Percentiles rank a stretch among this genome's conserved stretches.
phyloP scores from a whole-genome alignment of 78 protist genomes.

The Ministeria vibrans region DNA sequence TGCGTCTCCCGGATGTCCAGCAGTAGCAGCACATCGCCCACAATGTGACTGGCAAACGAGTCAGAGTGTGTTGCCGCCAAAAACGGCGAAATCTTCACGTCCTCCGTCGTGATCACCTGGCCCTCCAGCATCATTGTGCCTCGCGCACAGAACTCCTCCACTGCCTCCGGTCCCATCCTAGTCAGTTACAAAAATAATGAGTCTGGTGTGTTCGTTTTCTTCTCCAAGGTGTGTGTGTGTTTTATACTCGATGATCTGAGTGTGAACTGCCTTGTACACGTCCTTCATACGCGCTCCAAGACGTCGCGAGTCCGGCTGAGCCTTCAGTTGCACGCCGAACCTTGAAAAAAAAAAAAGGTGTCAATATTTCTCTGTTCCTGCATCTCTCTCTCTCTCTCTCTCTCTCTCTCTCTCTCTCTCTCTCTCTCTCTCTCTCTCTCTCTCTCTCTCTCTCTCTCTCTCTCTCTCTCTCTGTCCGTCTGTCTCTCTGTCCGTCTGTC shows the following conservation, averaged over 20 bases:
- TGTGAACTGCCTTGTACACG: background rate
- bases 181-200: background rate
- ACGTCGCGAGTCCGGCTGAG: background rate
- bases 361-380: background rate
- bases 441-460: no score
- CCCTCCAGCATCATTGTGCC: no score
- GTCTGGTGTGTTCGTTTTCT: background rate
- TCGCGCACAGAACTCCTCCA: slow-evolving; percentile 7
- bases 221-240: background rate
- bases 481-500: no score
- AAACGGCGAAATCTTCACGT: background rate
- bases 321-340: background rate
- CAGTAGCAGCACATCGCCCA: slow-evolving; percentile 18
- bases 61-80: slow-evolving; percentile 11
- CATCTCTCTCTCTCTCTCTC: no score
- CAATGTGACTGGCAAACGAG: background rate
- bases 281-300: background rate
- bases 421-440: no score
- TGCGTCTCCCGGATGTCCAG: background rate
- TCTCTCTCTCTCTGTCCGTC: no score
- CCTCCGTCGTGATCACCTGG: background rate
- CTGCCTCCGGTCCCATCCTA: slow-evolving; percentile 9
- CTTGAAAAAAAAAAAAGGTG: background rate
- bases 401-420: no score
- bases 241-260: background rate